Evolutionary conservation across 495 filamentous ascomycete genomes (phyloP).

Genomic region (Sordaria brevicollis): DNA sequence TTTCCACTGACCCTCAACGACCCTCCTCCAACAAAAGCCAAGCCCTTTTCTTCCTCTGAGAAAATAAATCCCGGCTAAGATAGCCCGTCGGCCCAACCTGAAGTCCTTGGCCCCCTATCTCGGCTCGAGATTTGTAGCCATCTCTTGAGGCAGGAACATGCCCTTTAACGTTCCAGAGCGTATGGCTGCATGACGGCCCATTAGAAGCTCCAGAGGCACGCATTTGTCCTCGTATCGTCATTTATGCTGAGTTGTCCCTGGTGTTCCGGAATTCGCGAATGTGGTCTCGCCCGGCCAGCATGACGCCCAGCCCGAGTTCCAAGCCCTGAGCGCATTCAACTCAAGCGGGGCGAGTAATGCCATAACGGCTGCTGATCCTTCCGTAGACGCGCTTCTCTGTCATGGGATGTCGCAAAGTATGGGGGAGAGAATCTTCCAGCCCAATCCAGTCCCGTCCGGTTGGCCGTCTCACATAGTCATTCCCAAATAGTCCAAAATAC

Average conservation of each 20-base stretch:
- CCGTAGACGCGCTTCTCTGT: too few relatives aligned
- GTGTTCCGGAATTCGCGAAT: not conserved
- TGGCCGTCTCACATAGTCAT: not conserved
- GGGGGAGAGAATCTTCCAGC: not conserved
- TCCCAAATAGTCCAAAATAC: not conserved
- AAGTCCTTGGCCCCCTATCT: not conserved
- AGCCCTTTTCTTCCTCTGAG: not conserved
- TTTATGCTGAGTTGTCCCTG: not conserved
- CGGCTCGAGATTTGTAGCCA: not conserved
- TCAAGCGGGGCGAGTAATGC: not conserved
- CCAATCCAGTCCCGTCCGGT: not conserved
- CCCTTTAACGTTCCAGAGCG: not conserved
- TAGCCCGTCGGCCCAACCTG: not conserved
- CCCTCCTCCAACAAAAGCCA: not conserved
- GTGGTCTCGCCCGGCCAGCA: not conserved
- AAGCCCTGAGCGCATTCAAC: not conserved
- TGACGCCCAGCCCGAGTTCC: not conserved
- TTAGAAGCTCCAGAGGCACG: not conserved
- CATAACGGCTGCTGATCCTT: not conserved
- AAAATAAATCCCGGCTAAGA: not conserved
- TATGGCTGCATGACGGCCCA: not conserved
- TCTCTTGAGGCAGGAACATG: not conserved
- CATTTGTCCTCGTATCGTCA: not conserved
- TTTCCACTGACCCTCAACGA: not conserved
- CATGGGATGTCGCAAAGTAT: not conserved